A percentile compares a stretch with the other conserved stretches of the same genome.
These are phyloP conservation scores for Stentor roeselii DNA, from an alignment of 73 alveolate genomes.

Conservation along the genomic window DNA sequence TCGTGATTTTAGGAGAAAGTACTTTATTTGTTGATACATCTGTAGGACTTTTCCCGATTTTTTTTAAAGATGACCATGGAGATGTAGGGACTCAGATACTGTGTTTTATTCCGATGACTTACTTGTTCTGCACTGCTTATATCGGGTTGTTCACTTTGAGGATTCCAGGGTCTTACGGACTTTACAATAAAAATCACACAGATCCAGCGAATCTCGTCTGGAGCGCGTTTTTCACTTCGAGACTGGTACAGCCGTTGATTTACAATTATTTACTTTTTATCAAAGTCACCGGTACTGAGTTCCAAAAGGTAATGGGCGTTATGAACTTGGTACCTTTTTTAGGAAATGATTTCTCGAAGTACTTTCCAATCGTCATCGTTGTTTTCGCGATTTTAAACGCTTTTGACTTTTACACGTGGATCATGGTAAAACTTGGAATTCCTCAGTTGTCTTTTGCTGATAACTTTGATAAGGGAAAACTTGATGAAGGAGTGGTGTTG, in stretches of 20 bases:
- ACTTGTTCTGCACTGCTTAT: background rate
- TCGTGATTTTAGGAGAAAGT: constrained; percentile 26
- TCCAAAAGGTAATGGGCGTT: constrained; percentile 28
- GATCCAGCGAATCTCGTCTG: constrained; percentile 21
- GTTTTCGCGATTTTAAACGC: constrained; percentile 3
- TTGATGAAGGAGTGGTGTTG: constrained; percentile 7
- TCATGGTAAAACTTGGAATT: constrained; percentile 16
- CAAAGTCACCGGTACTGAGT: background rate
- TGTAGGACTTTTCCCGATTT: constrained; percentile 15
- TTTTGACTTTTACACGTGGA: background rate
- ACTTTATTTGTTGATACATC: constrained; percentile 2
- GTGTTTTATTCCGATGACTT: constrained; percentile 17
- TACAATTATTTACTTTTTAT: constrained; percentile 28
- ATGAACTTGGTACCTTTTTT: constrained; percentile 19
- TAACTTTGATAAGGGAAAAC: constrained; percentile 4
- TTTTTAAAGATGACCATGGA: constrained; percentile 10
- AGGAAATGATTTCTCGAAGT: constrained; percentile 4
- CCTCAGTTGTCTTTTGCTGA: constrained; percentile 12
- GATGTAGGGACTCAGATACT: background rate
- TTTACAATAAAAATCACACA: constrained; percentile 24
- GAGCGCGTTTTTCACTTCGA: constrained; percentile 12
- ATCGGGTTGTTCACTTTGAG: background rate
- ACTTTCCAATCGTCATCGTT: constrained; percentile 8
- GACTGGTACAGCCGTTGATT: background rate
- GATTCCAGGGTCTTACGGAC: constrained; percentile 11